Evolutionary conservation across 352 stramenopile species (phyloP), one percentile per base, ranked within the genome.

Genomic region (Phytophthora sansomeana): DNA sequence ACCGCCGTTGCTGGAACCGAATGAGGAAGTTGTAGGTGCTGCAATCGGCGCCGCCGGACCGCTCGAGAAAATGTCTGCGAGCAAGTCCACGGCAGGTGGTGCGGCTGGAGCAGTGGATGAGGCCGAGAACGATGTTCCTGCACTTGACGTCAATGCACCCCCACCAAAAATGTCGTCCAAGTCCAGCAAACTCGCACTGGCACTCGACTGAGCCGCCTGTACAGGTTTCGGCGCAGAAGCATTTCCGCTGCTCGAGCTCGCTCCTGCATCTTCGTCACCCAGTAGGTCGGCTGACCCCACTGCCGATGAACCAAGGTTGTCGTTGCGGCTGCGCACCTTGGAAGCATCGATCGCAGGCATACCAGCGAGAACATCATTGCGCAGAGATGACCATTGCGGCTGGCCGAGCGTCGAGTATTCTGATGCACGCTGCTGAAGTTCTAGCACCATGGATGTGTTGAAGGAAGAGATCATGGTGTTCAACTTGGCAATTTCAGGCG

Each of bases 381-480:
- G 88, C 35, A 93, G 79, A 60, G 78, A 73, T 13, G 74, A 60
- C 89, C 85, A 96, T 29, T 86, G 75, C 6, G 79, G 80, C 42
- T 93, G 74, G 21, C 98, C 81, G 21, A 99, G 77, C 7, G 87
- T 92, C 47, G 84, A 83, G 77, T 98, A 99, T 77, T 99, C 98
- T 43, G 90, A 98, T 11, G 96, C 91, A 30, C 97, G 91, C 46
- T 99, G 89, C 81, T 99, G 97, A n/a, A 99, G 81, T 69, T 99
- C 97, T 6, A 99, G 75, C 26, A 95, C 80, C 62, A 98, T 90
- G 16, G 92, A 98, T 21, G 80, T 85, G 69, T 97, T 91, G 68
- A 98, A 96, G 41, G 93, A 90, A 33, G 81, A 85, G 17, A 99
- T 87, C 52, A 99, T 74, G 36, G 80, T 78, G n/a, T 92, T 77